phyloP scores from a whole-genome alignment of 257 asterid genomes.

The Voacanga thouarsii region DNA sequence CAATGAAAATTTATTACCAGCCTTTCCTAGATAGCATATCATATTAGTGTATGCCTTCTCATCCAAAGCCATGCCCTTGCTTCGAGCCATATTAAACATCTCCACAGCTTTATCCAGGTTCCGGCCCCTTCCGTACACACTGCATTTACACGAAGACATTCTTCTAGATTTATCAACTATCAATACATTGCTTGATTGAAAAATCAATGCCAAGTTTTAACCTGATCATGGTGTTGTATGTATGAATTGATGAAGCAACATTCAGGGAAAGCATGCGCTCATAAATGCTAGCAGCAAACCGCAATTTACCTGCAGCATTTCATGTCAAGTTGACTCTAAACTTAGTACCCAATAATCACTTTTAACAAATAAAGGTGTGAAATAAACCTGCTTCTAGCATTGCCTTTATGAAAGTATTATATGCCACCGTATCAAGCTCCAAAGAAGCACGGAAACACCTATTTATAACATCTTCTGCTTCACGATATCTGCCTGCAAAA shows the following conservation, averaged over 20 bases:
- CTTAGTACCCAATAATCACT: conserved; percentile 13
- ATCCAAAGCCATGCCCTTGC: conserved; percentile 61
- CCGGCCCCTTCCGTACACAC: conserved; percentile 84
- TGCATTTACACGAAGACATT: conserved; percentile 31
- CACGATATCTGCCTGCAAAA: conserved; percentile 59
- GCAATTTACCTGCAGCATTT: conserved; percentile 68
- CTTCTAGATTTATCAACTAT: conserved; percentile 15
- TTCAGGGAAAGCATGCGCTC: conserved; percentile 66
- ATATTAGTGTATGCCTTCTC: conserved; percentile 85
- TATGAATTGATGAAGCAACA: conserved; percentile 70
- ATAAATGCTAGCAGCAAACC: conserved; percentile 57
- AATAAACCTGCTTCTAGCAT: conserved; percentile 78
- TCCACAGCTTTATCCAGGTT: conserved; percentile 71
- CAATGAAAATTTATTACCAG: conserved; percentile 43
- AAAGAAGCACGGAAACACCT: conserved; percentile 48
- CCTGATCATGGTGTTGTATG: conserved; percentile 96
- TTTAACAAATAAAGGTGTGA: conserved; percentile 1
- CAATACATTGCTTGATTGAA: conserved; percentile 7
- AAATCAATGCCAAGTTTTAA: conserved; percentile 21
- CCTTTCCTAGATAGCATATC: conserved; percentile 84
- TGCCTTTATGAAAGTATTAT: conserved; percentile 87
- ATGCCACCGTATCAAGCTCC: conserved; percentile 93
- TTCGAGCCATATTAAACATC: conserved; percentile 59
- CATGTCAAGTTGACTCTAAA: conserved; percentile 21
- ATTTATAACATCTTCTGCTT: conserved; percentile 53